Conservation (phyloP, 179 eudicot genomes). For the Nepenthes alata region DNA sequence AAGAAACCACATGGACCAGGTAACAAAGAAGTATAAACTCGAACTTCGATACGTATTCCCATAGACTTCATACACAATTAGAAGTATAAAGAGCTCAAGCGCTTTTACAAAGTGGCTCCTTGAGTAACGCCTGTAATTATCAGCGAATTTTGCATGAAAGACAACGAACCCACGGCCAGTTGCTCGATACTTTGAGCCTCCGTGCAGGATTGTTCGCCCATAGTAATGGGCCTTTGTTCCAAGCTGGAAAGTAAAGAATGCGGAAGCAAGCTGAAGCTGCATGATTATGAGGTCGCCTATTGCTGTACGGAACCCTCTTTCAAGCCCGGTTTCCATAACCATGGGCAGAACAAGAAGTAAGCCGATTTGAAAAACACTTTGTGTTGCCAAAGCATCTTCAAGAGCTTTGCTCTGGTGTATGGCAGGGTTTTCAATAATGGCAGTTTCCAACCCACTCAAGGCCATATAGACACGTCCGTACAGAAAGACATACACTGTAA, state of each 20-base stretch:
- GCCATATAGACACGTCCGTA: conserved; percentile 9
- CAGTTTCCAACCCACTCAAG: conserved; percentile 8
- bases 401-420: conserved; percentile 3
- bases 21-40: conserved; percentile 46
- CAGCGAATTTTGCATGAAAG: conserved; percentile 12
- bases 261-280: conserved; percentile 13
- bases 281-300: conserved; percentile 10
- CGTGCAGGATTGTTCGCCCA: conserved; percentile 12
- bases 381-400: conserved; percentile 9
- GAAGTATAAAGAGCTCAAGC: conserved; percentile 46
- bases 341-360: conserved; percentile 10
- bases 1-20: conserved; percentile 77
- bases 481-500: background rate
- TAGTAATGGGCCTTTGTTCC: conserved; percentile 12
- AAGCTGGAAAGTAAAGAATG: conserved; percentile 12
- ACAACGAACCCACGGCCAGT: conserved; percentile 13
- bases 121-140: conserved; percentile 12
- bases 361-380: conserved; percentile 9
- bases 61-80: conserved; percentile 52
- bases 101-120: conserved; percentile 38
- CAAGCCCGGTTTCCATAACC: conserved; percentile 12
- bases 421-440: conserved; percentile 4
- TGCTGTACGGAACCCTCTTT: conserved; percentile 12
- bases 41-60: conserved; percentile 49
- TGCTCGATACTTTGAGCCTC: conserved; percentile 12